Percentiles rank a stretch among this genome's conserved stretches.
These are phyloP conservation scores for Allium cepa DNA, from an alignment of 106 monocot genomes.

Conservation along the genomic window DNA sequence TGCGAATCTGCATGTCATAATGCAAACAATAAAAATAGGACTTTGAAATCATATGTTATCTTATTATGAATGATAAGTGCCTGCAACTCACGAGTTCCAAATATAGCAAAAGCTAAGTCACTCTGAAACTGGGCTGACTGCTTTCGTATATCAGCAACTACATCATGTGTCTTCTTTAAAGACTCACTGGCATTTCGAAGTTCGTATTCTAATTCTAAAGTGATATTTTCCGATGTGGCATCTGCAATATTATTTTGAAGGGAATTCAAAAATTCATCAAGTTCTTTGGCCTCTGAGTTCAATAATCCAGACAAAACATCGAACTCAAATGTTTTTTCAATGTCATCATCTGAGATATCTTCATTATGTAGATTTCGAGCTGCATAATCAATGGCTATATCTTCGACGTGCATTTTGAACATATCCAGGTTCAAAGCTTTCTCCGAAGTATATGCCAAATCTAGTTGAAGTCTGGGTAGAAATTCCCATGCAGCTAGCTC, in stretches of 20 bases:
- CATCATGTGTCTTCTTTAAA: slow-evolving; percentile 41
- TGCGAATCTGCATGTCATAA: slow-evolving; percentile 26
- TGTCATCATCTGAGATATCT: slow-evolving; percentile 16
- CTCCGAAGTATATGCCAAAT: slow-evolving; percentile 48
- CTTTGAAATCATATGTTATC: neutral
- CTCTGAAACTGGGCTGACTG: slow-evolving; percentile 48
- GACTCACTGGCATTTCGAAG: slow-evolving; percentile 39
- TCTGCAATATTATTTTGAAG: slow-evolving; percentile 43
- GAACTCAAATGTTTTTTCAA: slow-evolving; percentile 52
- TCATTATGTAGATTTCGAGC: slow-evolving; percentile 18
- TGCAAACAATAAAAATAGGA: slow-evolving; percentile 11
- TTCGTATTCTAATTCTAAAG: slow-evolving; percentile 28
- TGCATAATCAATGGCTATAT: slow-evolving; percentile 33
- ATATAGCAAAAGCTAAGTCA: slow-evolving; percentile 18
- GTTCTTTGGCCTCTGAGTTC: slow-evolving; percentile 58
- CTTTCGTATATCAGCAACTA: slow-evolving; percentile 51
- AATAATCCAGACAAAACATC: slow-evolving; percentile 54
- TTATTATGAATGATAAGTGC: neutral
- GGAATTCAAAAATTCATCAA: slow-evolving; percentile 45
- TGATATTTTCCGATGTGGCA: slow-evolving; percentile 22
- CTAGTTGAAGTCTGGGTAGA: slow-evolving; percentile 38
- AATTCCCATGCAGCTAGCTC: slow-evolving; percentile 10
- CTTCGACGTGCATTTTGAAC: slow-evolving; percentile 39
- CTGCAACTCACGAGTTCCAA: slow-evolving; percentile 28
- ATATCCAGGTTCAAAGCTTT: slow-evolving; percentile 59